Conservation (phyloP, 306 rosid species). For the Medicago arabica region DNA sequence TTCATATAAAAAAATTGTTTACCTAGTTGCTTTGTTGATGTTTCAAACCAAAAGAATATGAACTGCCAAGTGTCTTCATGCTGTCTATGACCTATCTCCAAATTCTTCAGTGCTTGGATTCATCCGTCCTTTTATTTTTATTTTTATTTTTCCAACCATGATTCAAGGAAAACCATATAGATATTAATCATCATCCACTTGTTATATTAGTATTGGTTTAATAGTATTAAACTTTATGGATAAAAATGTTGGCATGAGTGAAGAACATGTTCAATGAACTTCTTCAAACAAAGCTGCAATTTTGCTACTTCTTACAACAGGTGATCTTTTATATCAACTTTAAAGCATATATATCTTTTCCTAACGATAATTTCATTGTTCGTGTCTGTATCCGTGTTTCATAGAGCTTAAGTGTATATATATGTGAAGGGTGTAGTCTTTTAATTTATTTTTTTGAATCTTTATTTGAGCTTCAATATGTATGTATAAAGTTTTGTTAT, state of each 20-base stretch:
- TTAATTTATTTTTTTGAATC: background rate
- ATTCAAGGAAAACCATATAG: slow-evolving; percentile 32
- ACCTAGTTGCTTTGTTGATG: slow-evolving; percentile 50
- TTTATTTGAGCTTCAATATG: slow-evolving; percentile 33
- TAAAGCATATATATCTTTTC: too few relatives aligned
- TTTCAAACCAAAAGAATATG: slow-evolving; percentile 48
- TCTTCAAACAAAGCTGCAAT: slow-evolving; percentile 52
- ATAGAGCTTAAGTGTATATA: background rate
- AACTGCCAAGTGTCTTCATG: slow-evolving; percentile 60
- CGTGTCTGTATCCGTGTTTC: too few relatives aligned
- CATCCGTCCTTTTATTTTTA: slow-evolving; percentile 54
- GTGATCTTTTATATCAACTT: slow-evolving; percentile 29
- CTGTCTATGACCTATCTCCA: slow-evolving; percentile 61
- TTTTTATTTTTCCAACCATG: slow-evolving; percentile 34
- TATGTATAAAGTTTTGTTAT: background rate
- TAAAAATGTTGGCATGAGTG: slow-evolving; percentile 53
- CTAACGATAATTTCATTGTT: too few relatives aligned
- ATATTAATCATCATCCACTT: slow-evolving; percentile 28
- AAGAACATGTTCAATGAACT: slow-evolving; percentile 62
- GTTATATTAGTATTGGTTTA: slow-evolving; percentile 32
- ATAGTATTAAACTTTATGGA: slow-evolving; percentile 40
- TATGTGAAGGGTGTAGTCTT: too few relatives aligned
- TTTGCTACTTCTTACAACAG: slow-evolving; percentile 47
- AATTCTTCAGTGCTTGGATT: slow-evolving; percentile 53
- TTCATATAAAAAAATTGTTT: background rate